Evolutionary conservation across 495 filamentous ascomycete genomes (phyloP), one percentile per base, ranked within the genome.

Genomic region (Penicillium paxilli): DNA sequence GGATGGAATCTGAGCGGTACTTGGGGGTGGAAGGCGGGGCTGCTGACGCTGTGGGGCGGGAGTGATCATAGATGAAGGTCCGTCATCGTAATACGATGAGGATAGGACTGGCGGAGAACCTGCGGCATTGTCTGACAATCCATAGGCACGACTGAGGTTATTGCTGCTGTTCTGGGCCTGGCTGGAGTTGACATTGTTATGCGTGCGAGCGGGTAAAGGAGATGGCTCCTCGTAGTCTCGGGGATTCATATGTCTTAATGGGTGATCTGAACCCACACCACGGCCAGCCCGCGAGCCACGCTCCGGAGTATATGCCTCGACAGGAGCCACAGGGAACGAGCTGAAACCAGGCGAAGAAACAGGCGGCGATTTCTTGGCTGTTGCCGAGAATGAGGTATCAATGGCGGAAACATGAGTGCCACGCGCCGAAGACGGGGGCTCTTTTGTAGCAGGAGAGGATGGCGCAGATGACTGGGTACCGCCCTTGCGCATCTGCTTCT

Each of bases 1-100:
- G 60, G 91, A 96, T 3, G 95, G 95, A 37, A 92, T 80, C 61
- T 94, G 90, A 5, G 87, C 84, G 1, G 94, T 96, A 62, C 87
- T 93, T 0, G 94, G 94, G 17, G 92, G 91, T 2, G 89, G 91
- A 24, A 96, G 84, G 37, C 82, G 83, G 23, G 90, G 91, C 55
- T 93, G 87, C 45, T 93, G 87, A 24, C 90, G 83, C 53, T 86
- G 85, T 6, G 92, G 91, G 3, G 92, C 90, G 16, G 93, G 92
- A 0, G 92, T 97, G 52, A 90, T 85, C 73, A 96, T 80, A 2
- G 78, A 78, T 1, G 74, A 72, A n/a, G 73, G 78, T 0, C 72
- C 75, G 37, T 79, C 77, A 49, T 85, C 79, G 55, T 83, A 80
- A 54, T 82, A 85, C 1, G 75, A 82, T 5, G 87, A 90, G 2